Percentiles rank a stretch among this genome's conserved stretches.
phyloP scores from a whole-genome alignment of 306 rosid species.

The Bauhinia variegata region DNA sequence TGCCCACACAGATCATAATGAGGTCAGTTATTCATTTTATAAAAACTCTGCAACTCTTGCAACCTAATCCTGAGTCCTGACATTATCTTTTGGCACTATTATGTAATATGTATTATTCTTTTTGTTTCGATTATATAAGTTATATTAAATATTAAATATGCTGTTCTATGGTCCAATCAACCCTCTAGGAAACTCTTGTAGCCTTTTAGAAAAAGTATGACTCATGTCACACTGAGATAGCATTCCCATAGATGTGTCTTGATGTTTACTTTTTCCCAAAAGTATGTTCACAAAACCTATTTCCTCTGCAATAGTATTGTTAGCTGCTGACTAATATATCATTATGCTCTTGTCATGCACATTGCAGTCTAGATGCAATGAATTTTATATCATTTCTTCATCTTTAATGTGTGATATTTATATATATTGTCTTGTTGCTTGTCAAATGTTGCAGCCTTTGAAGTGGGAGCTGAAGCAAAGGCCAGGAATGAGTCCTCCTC shows the following conservation, averaged over 20 bases:
- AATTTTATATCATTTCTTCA: not conserved
- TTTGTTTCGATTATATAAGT: no score
- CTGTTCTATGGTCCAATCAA: conserved; percentile 2
- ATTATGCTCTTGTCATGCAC: conserved; percentile 4
- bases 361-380: conserved; percentile 24
- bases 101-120: no score
- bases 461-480: conserved; percentile 99
- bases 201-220: conserved; percentile 21
- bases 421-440: conserved; percentile 33
- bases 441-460: conserved; percentile 66
- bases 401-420: not conserved
- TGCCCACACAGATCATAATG: conserved; percentile 75
- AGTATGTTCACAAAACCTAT: conserved; percentile 3
- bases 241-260: conserved; percentile 2
- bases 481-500: conserved; percentile 99
- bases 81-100: no score
- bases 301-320: not conserved
- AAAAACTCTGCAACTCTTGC: conserved; percentile 4
- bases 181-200: not conserved
- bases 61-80: not conserved
- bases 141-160: conserved; percentile 23
- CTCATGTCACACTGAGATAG: not conserved
- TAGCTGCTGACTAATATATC: conserved; percentile 6
- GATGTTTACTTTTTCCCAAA: conserved; percentile 20
- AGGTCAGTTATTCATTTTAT: conserved; percentile 54